Percentiles rank a stretch among this genome's conserved stretches.
Evolutionary conservation across 768 basidiomycete genomes (phyloP).

Genomic region (Trametes elegans): DNA sequence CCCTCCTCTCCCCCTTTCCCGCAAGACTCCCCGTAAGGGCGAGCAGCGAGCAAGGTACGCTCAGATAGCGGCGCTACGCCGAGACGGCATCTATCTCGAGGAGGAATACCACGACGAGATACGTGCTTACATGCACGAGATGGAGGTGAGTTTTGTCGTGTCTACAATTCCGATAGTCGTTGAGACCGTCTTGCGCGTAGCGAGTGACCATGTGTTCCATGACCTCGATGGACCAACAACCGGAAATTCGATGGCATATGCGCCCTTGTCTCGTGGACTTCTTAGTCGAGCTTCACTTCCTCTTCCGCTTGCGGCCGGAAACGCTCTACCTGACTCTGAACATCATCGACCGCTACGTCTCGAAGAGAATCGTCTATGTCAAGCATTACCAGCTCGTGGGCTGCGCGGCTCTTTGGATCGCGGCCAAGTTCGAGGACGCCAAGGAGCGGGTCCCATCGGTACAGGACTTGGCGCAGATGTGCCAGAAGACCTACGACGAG

Average conservation of each 20-base stretch:
- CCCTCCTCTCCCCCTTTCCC: constrained; percentile 51
- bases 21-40: constrained; percentile 64
- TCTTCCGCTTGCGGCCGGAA: constrained; percentile 96
- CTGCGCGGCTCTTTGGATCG: constrained; percentile 98
- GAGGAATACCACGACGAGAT: constrained; percentile 97
- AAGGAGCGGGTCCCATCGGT: constrained; percentile 98
- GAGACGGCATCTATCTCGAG: constrained; percentile 79
- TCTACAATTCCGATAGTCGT: background rate
- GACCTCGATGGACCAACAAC: constrained; percentile 98
- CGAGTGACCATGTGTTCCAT: constrained; percentile 86
- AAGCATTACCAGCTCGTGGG: constrained; percentile 99
- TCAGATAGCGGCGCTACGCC: constrained; percentile 65
- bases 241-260: constrained; percentile 99
- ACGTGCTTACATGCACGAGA: constrained; percentile 90
- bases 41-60: constrained; percentile 69
- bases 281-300: constrained; percentile 97
- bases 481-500: constrained; percentile 95
- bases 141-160: constrained; percentile 77
- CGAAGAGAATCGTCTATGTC: constrained; percentile 96
- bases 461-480: constrained; percentile 91
- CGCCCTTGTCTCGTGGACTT: constrained; percentile 98
- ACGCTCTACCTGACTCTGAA: constrained; percentile 98
- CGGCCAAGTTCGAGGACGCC: constrained; percentile 98
- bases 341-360: constrained; percentile 98
- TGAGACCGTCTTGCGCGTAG: constrained; percentile 36